Base-by-base conservation (phyloP, 495 filamentous ascomycete species). In the Choiromyces venosus region DNA sequence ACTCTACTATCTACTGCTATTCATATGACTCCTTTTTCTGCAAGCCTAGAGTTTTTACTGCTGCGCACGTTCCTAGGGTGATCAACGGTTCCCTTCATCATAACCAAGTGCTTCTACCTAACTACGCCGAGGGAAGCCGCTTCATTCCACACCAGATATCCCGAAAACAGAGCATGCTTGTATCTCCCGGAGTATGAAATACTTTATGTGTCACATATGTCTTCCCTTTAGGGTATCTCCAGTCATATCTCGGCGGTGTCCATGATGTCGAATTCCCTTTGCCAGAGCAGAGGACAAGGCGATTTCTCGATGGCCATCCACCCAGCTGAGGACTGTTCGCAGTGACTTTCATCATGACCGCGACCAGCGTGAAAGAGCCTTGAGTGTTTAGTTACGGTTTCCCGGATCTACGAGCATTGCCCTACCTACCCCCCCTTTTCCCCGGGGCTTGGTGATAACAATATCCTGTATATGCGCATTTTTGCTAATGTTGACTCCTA, bases 401-500 rank as follows among this genome's bases (percentile, higher is more conserved):
- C 25, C 37, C 10, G 40, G 37, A 42, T 46, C 37, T 66, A 56
- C 10, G n/a, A 65, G 66, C 67, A 42, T 73, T 29, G 66, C 66
- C 44, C 25, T 67, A 73, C 39, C 29, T 46, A 61, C 56, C 10
- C 36, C 42, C 16, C 36, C n/a, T n/a, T n/a, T n/a, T n/a, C n/a
- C 56, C 9, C 37, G 56, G 38, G 69, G 52, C 66, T 29, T 44
- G 46, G 69, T 25, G 65, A 29, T 39, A 65, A 35, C 25, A 40
- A 56, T 52, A 67, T 44, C 61, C 66, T 66, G 71, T 44, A 33
- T 61, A 37, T 75, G 33, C 61, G 52, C 52, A 18, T 61, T 21
- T 36, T 36, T 46, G 52, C 75, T 73, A 46, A 40, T 67, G 72
- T 67, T 77, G 75, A 77, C 75, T 77, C 75, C 61, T 75, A n/a